Conservation (phyloP, 257 asterid species). For the Solanum dulcamara region DNA sequence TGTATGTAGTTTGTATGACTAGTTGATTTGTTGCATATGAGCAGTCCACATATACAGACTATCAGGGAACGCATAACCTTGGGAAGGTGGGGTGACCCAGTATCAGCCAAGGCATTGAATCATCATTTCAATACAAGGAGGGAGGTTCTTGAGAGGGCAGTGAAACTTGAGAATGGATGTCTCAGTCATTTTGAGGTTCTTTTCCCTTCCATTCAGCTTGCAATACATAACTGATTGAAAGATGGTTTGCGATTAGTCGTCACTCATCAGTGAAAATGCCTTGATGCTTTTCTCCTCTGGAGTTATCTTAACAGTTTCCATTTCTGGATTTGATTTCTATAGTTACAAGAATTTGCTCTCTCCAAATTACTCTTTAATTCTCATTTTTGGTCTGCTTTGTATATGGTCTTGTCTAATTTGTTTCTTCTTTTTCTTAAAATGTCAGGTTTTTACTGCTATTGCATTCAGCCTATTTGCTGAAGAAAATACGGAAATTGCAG, state of each 20-base stretch:
- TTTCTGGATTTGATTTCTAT: background rate
- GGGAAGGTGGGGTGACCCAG: conserved; percentile 60
- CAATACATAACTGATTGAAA: background rate
- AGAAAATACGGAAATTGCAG: conserved; percentile 77
- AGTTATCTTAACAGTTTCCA: background rate
- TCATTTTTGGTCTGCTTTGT: background rate
- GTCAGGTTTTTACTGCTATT: conserved; percentile 79
- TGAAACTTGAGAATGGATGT: conserved; percentile 47
- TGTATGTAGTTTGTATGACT: background rate
- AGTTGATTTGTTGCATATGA: background rate
- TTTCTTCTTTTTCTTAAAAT: conserved; percentile 2
- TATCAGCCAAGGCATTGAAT: conserved; percentile 45
- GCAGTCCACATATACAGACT: conserved; percentile 84
- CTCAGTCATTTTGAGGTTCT: conserved; percentile 93
- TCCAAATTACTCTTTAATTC: background rate
- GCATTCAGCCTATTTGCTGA: conserved; percentile 83
- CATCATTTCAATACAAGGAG: conserved; percentile 51
- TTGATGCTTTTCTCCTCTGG: background rate
- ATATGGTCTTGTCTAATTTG: background rate
- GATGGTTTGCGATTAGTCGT: background rate
- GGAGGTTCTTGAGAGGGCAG: conserved; percentile 42
- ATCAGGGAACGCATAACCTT: conserved; percentile 85
- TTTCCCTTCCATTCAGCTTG: background rate
- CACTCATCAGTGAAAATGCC: background rate
- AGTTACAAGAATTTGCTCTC: background rate